phyloP scores from a whole-genome alignment of 768 basidiomycete species.

The Cystofilobasidium ferigula region DNA sequence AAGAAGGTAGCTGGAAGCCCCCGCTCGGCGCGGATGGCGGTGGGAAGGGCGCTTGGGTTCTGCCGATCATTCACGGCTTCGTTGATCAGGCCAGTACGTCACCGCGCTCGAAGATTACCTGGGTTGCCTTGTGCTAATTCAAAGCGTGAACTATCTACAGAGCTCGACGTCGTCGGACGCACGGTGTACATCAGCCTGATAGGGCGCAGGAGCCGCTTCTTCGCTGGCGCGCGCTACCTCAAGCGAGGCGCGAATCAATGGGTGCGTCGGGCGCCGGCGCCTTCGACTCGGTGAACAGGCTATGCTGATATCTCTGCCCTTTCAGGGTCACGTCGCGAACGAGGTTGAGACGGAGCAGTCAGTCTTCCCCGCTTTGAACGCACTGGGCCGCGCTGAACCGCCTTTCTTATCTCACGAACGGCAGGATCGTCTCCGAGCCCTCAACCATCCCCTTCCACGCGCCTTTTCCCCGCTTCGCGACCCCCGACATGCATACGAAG shows the following conservation, averaged over 20 bases:
- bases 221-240: conserved; percentile 86
- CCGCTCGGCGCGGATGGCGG: conserved; percentile 17
- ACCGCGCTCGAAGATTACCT: too few species aligned
- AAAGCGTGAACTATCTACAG: conserved; percentile 41
- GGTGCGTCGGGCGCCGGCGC: conserved; percentile 41
- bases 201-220: conserved; percentile 84
- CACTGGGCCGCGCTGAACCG: not conserved
- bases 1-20: conserved; percentile 14
- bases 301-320: not conserved
- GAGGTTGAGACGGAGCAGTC: conserved; percentile 94
- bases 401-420: not conserved
- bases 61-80: conserved; percentile 88
- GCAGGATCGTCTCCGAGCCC: conserved; percentile 69
- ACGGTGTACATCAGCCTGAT: conserved; percentile 90
- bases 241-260: conserved; percentile 91
- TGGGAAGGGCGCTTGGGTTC: conserved; percentile 62
- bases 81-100: conserved; percentile 93
- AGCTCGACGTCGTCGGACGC: conserved; percentile 77
- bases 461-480: conserved; percentile 42
- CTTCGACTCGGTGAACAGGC: not conserved
- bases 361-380: not conserved
- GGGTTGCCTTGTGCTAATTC: not conserved
- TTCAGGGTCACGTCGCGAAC: conserved; percentile 90
- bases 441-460: conserved; percentile 80
- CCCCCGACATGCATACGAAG: not conserved